Evolutionary conservation across 768 basidiomycete species (phyloP), one percentile per base, ranked within the genome.

Genomic region (Tephrocybe sp.): DNA sequence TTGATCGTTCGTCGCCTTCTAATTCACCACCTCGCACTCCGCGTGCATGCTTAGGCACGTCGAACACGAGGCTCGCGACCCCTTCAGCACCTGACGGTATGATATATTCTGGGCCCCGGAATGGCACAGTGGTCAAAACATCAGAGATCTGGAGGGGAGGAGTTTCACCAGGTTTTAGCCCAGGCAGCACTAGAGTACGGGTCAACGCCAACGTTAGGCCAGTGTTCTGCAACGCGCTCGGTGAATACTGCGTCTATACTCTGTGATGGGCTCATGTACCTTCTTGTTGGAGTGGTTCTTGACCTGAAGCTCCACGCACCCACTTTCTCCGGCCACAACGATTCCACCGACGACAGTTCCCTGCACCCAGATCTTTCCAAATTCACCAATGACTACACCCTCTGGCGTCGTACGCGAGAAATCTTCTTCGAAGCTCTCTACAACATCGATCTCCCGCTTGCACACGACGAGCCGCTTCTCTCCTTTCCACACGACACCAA

Each of bases 201-300:
- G 71, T 77, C 32, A 93, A 69, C 1, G 81, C 74, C 33, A 91
- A 57, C 0, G 79, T 77, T 47, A 93, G 63, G 8, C 85, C 82
- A 1, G 84, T 75, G 54, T 89, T 91, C 90, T 92, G 56, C 8
- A 18, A 4, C 17, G 14, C 14, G 14, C n/a, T 15, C 17, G 24
- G 28, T 53, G 18, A 47, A 40, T 12, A 43, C 4, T 10, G 50
- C 3, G 12, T 43, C 15, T 10, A 33, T 44, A 20, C 11, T 20
- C 25, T 39, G 30, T 18, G 20, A 52, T 36, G 39, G 26, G 52
- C 32, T 8, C 23, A 48, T 57, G 17, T 26, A 88, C 90, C 85
- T 86, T 91, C 70, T 87, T 89, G 45, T 72, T 69, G 1, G 90
- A 88, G 63, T 90, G 86, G 60, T 93, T 93, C 74, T 85, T 90